These are phyloP conservation scores for Rhizopus delemar DNA, from an alignment of 371 early-diverging fungal genomes.

Conservation along the genomic window DNA sequence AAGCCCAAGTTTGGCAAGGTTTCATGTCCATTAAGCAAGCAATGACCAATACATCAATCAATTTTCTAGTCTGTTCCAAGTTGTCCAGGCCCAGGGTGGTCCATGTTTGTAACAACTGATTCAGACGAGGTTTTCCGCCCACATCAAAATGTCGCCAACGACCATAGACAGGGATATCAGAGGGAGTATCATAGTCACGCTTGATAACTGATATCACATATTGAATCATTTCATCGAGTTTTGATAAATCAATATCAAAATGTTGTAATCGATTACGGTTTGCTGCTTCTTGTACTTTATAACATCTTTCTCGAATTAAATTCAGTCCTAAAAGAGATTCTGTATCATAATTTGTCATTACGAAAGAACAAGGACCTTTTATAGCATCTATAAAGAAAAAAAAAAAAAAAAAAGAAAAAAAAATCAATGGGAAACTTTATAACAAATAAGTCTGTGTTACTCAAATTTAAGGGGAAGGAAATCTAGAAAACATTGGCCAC, in stretches of 20 bases:
- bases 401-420: slow-evolving; percentile 2
- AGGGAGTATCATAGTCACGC: slow-evolving; percentile 67
- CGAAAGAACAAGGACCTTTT: neutral
- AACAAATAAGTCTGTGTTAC: neutral
- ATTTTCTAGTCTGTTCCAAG: slow-evolving; percentile 68
- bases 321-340: slow-evolving; percentile 70
- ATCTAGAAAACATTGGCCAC: neutral
- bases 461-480: slow-evolving; percentile 1
- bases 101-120: slow-evolving; percentile 57
- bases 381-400: neutral
- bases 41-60: slow-evolving; percentile 84
- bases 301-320: slow-evolving; percentile 78
- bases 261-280: slow-evolving; percentile 57
- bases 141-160: slow-evolving; percentile 91
- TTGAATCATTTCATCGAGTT: slow-evolving; percentile 70
- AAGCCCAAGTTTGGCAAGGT: slow-evolving; percentile 83
- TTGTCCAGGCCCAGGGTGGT: slow-evolving; percentile 42
- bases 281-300: slow-evolving; percentile 67
- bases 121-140: slow-evolving; percentile 58
- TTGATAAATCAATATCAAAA: slow-evolving; percentile 71
- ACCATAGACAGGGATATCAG: slow-evolving; percentile 80
- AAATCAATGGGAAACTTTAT: neutral
- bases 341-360: neutral
- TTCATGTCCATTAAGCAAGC: slow-evolving; percentile 90
- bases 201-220: slow-evolving; percentile 71